Base-by-base conservation (phyloP, 2,329 filamentous ascomycete genomes). In the Aspergillus sp. region DNA sequence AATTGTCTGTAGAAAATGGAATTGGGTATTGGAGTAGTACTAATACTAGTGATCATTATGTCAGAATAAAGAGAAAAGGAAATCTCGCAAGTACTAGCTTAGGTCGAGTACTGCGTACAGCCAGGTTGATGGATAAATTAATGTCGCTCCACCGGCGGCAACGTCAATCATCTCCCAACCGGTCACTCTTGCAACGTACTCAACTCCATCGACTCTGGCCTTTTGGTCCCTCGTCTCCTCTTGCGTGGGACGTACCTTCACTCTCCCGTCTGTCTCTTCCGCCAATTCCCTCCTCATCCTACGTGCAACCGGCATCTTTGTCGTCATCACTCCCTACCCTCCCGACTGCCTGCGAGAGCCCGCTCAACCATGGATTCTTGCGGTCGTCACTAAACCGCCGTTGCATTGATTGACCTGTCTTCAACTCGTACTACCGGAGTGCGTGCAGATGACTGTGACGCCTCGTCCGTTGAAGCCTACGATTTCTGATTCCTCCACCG, bases 101-200 rank as follows among this genome's bases (percentile, higher is more conserved):
- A n/a, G n/a, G n/a, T n/a, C n/a, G n/a, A n/a, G 42, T 10, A 30
- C 16, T 24, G n/a, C 33, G n/a, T 3, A n/a, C 26, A 24, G 16
- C 22, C 13, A 16, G 45, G 26, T 32, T 19, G 45, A 47, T 20
- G 45, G 35, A 24, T 16, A 20, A 38, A 36, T 36, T 36, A 36
- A 35, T 30, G 26, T 19, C 4, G 38, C 43, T 52, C 55, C 53
- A 57, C 53, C 41, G 32, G 41, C 41, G 36, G 8, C 35, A 38
- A 52, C 45, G 54, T 49, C 46, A 54, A 58, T 56, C 51, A 48
- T 52, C 45, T 47, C 47, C 51, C 22, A 46, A 30, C 35, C 22
- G 17, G 49, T 54, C 52, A 42, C 49, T 50, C 20, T 51, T 56
- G 54, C 54, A 56, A 54, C 54, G 38, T 54, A 50, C 48, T 43